Conservation (phyloP, 306 rosid genomes). For the Corylus heterophylla region DNA sequence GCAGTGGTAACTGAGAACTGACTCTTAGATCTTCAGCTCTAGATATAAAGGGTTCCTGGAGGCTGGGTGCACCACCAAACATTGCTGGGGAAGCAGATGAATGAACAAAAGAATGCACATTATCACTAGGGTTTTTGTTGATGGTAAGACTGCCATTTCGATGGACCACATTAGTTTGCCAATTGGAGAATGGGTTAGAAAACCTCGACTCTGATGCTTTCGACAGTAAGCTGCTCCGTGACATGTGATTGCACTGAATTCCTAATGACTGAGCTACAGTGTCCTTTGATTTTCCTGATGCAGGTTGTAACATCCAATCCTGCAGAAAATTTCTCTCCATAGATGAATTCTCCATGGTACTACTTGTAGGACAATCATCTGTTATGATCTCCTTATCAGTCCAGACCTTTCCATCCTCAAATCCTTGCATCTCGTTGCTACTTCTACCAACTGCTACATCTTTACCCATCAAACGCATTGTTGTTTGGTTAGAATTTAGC, state of each 20-base stretch:
- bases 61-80: constrained; percentile 37
- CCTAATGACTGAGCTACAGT: constrained; percentile 33
- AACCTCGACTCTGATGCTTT: constrained; percentile 38
- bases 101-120: constrained; percentile 39
- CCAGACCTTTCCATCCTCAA: constrained; percentile 60
- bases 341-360: constrained; percentile 36
- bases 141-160: constrained; percentile 44
- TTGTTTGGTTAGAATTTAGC: constrained; percentile 58
- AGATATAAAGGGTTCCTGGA: constrained; percentile 49
- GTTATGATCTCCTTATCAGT: constrained; percentile 53
- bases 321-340: constrained; percentile 49
- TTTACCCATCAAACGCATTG: constrained; percentile 98
- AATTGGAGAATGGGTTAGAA: constrained; percentile 39
- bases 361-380: constrained; percentile 40
- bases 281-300: constrained; percentile 37
- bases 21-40: constrained; percentile 54
- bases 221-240: constrained; percentile 32
- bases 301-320: constrained; percentile 41
- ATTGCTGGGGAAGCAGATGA: constrained; percentile 41
- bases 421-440: constrained; percentile 55
- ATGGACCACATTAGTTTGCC: constrained; percentile 36
- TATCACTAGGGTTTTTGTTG: constrained; percentile 40
- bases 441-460: constrained; percentile 91
- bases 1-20: constrained; percentile 42
- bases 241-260: constrained; percentile 34